These are phyloP conservation scores for Cajanus cajan DNA, from an alignment of 306 rosid species.

Conservation along the genomic window DNA sequence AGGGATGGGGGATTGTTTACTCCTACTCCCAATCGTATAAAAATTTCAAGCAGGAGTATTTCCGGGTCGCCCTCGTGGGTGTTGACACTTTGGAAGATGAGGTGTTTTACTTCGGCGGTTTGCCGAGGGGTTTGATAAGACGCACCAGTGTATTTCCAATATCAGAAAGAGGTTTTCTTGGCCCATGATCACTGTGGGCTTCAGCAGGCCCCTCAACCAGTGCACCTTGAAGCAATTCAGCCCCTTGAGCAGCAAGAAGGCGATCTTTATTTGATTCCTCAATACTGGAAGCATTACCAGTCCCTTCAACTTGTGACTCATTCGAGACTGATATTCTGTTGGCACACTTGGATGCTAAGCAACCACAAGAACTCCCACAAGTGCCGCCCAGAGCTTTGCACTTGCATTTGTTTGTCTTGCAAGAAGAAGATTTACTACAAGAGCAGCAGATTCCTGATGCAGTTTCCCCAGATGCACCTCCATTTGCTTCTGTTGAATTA, in stretches of 20 bases:
- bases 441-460: slow-evolving; percentile 62
- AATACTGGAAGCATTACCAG: slow-evolving; percentile 27
- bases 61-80: slow-evolving; percentile 22
- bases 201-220: slow-evolving; percentile 55
- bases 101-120: no score
- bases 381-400: slow-evolving; percentile 52
- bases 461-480: slow-evolving; percentile 25
- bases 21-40: no score
- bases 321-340: slow-evolving; percentile 46
- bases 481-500: slow-evolving; percentile 35
- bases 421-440: slow-evolving; percentile 65
- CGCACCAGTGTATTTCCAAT: slow-evolving; percentile 81
- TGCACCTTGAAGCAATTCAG: slow-evolving; percentile 82
- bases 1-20: no score
- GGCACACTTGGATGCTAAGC: slow-evolving; percentile 62
- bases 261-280: slow-evolving; percentile 48
- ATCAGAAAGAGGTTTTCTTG: slow-evolving; percentile 79
- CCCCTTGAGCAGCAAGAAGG: slow-evolving; percentile 79
- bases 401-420: slow-evolving; percentile 79
- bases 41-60: no score
- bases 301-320: slow-evolving; percentile 34
- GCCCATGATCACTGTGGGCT: slow-evolving; percentile 40
- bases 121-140: no score
- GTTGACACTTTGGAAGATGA: no score
- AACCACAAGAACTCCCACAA: slow-evolving; percentile 79